Percentiles rank a stretch among this genome's conserved stretches.
Evolutionary conservation across 768 basidiomycete genomes (phyloP).

Genomic region (Gyrodon lividus): DNA sequence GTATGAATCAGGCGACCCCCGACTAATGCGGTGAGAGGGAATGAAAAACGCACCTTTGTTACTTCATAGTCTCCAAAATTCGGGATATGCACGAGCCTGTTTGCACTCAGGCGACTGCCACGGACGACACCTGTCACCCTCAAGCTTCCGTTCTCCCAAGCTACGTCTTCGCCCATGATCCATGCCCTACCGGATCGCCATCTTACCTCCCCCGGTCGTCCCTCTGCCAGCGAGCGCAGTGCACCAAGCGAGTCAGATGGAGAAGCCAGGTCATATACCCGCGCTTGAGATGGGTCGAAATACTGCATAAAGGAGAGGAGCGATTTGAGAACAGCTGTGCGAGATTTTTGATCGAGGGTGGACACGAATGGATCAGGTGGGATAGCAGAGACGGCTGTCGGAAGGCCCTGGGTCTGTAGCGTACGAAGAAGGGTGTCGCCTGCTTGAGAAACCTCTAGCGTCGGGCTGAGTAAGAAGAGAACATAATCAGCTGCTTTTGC

Average conservation of each 20-base stretch:
- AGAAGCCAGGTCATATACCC: constrained; percentile 70
- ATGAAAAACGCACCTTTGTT: constrained; percentile 53
- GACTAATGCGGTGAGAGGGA: not conserved
- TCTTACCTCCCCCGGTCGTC: constrained; percentile 71
- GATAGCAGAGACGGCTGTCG: constrained; percentile 76
- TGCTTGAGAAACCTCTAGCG: constrained; percentile 77
- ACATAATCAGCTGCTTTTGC: constrained; percentile 91
- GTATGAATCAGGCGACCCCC: not conserved
- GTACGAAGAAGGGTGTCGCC: constrained; percentile 87
- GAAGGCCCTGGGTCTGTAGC: constrained; percentile 88
- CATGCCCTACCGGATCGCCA: constrained; percentile 84
- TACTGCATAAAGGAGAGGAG: constrained; percentile 93
- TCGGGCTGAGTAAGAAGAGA: constrained; percentile 77
- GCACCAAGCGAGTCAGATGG: constrained; percentile 69
- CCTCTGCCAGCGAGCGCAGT: constrained; percentile 79
- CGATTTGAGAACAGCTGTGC: constrained; percentile 74
- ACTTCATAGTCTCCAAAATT: constrained; percentile 88
- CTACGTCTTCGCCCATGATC: constrained; percentile 66
- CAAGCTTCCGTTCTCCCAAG: constrained; percentile 64
- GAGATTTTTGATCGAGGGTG: constrained; percentile 58
- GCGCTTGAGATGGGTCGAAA: constrained; percentile 81
- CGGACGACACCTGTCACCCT: constrained; percentile 82
- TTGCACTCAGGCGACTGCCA: constrained; percentile 72
- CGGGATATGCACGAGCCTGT: constrained; percentile 85
- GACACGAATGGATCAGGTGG: constrained; percentile 47